Base-by-base conservation (phyloP, 1,284 basidiomycete species). In the Spongiforma sp. region DNA sequence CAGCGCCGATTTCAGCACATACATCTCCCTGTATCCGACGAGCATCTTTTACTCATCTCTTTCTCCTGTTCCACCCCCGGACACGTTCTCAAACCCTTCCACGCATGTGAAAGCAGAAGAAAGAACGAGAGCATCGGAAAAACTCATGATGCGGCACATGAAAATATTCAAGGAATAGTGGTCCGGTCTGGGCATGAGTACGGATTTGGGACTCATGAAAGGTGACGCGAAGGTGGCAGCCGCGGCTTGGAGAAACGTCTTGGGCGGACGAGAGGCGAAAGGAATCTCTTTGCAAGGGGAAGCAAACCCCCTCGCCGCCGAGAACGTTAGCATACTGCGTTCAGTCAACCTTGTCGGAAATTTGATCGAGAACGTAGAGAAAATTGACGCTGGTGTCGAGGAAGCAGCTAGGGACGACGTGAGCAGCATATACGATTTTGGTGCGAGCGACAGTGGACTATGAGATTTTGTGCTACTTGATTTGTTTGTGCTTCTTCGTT, bases 131-230 rank as follows among this genome's bases (percentile, higher is more conserved):
- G 91, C 91, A 36, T 89, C 96, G 58, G 89, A 94, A 75, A 81
- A 90, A 8, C 85, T 97, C 39, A 90, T 99, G 64, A 90, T 89
- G 62, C 89, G 90, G 56, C 95, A 98, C 78, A 93, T 99, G 94
- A 91, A 93, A 75, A 90, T 93, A 59, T 87, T 98, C 84, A 92
- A 93, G 67, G 91, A 96, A 77, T 96, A 99, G 77, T 98, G 94
- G 89, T 87, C 90, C 11, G 97, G 97, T 1, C 84, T 94, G 64
- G 87, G 89, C 6, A 81, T 96, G 65, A 86, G 91, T 1, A 86
- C 96, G 67, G 96, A 99, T 77, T 84, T 95, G 57, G 93, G 87
- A 1, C 83, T 97, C 41, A 85, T 90, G 10, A 81, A 80, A 52
- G 86, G 87, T 43, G 95, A 98, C 73, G 83, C 86, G 65, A 91